These are phyloP conservation scores for Pythium scleroteichum DNA, from an alignment of 352 stramenopile genomes.

Conservation along the genomic window DNA sequence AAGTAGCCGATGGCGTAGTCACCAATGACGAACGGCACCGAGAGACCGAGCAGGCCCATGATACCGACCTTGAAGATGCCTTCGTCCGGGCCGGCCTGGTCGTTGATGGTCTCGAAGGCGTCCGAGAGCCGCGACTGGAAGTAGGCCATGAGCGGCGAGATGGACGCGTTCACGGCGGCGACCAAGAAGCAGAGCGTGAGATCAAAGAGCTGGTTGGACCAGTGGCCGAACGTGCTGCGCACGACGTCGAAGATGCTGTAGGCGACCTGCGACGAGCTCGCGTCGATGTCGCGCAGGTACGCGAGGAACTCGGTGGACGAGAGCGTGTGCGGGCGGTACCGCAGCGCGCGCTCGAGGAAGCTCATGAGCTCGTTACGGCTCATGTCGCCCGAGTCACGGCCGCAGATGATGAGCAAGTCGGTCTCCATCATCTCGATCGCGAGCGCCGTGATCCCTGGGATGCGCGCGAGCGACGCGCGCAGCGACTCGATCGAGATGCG, in stretches of 20 bases:
- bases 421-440: conserved; percentile 91
- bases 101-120: conserved; percentile 53
- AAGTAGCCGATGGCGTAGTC: conserved; percentile 88
- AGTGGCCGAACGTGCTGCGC: conserved; percentile 78
- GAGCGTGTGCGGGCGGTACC: conserved; percentile 73
- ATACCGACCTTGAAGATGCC: conserved; percentile 67
- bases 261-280: conserved; percentile 64
- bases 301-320: conserved; percentile 82
- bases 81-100: conserved; percentile 41
- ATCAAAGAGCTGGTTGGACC: conserved; percentile 79
- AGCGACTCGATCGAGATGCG: conserved; percentile 86
- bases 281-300: conserved; percentile 84
- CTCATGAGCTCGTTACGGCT: conserved; percentile 85
- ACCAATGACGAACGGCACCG: conserved; percentile 83
- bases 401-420: conserved; percentile 86
- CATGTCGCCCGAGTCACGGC: conserved; percentile 85
- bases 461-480: conserved; percentile 71
- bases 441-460: conserved; percentile 78
- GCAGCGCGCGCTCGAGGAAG: conserved; percentile 78
- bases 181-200: conserved; percentile 78
- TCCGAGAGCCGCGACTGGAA: conserved; percentile 76
- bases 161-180: conserved; percentile 80
- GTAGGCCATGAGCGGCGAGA: conserved; percentile 77
- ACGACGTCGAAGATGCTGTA: conserved; percentile 82
- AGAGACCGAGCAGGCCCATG: conserved; percentile 70